phyloP scores from a whole-genome alignment of 441 rosid genomes.

The Populus hybrid region DNA sequence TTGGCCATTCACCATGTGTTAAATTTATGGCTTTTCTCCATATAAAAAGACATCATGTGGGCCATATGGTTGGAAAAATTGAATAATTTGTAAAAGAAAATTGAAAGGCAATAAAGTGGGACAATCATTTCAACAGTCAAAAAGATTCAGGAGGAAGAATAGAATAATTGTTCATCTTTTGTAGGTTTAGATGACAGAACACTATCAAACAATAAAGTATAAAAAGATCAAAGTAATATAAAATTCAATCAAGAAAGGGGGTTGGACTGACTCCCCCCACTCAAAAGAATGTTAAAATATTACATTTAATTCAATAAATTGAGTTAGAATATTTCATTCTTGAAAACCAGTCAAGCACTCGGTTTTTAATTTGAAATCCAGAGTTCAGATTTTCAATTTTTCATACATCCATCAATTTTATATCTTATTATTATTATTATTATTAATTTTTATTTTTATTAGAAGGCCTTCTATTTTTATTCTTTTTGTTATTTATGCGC shows the following conservation, averaged over 20 bases:
- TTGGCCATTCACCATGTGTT: background rate
- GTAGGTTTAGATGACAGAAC: conserved; percentile 17
- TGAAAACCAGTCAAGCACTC: conserved; percentile 22
- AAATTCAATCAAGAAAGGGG: conserved; percentile 16
- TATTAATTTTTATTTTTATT: too few relatives aligned
- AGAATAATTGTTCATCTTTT: conserved; percentile 18
- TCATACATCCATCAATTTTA: background rate
- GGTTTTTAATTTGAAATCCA: background rate
- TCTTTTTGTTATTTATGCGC: too few relatives aligned
- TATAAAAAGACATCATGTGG: background rate
- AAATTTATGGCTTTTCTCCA: background rate
- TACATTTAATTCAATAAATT: background rate
- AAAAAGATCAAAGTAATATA: conserved; percentile 5
- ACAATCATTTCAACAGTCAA: conserved; percentile 30
- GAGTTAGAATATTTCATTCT: conserved; percentile 8
- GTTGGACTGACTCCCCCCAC: conserved; percentile 14
- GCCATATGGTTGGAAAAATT: conserved; percentile 5
- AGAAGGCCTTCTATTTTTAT: too few relatives aligned
- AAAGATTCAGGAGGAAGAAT: conserved; percentile 23
- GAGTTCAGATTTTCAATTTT: background rate
- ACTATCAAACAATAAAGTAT: conserved; percentile 5
- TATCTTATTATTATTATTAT: too few relatives aligned
- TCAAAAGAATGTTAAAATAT: background rate
- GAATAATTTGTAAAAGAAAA: background rate
- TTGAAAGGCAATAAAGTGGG: conserved; percentile 22